Evolutionary conservation across 192 early-diverging fungal species (phyloP), one percentile per base, ranked within the genome.

Genomic region (Gryganskiella cystojenkinii): DNA sequence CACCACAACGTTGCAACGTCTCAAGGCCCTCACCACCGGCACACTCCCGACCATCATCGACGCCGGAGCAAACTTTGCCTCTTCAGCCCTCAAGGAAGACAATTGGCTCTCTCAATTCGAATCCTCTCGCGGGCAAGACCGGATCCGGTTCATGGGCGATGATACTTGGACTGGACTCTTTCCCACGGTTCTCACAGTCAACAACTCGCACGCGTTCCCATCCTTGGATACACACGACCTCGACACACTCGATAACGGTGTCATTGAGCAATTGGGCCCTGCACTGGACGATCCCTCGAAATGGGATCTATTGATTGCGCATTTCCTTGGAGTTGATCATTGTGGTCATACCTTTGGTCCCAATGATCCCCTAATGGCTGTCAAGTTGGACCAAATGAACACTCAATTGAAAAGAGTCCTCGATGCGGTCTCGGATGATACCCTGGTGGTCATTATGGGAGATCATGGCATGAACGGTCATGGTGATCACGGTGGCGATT

Each of bases 401-500:
- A 65, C 69, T 9, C 88, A 95, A 24, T 70, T 99, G 9, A 81
- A 85, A 35, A 71, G 86, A 4, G 70, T 96, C 6, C 79, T 94
- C 25, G 71, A 84, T 0, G 71, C 83, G 25, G 79, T 98, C 4
- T 89, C 94, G 60, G 81, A 92, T 13, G 88, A 95, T 14, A 97
- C 96, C 0, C 79, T 95, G 13, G 83, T 98, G 10, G 83, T 95
- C 17, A 91, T 99, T 22, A 89, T 98, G 83, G 98, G 98, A 33
- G 98, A 99, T 75, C 98, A 99, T 64, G 98, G 98, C 8, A 99
- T 99, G 98, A 94, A 95, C 43, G 63, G 80, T 10, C 93, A 95
- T 76, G 98, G 98, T 14, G 95, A 99, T 74, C 98, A 99, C 58
- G 98, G 98, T 17, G 98, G 98, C 24, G 98, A 99, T 61, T 94